Evolutionary conservation across 176 grass and related monocot genomes (phyloP).

Genomic region (Phoenix dactylifera): DNA sequence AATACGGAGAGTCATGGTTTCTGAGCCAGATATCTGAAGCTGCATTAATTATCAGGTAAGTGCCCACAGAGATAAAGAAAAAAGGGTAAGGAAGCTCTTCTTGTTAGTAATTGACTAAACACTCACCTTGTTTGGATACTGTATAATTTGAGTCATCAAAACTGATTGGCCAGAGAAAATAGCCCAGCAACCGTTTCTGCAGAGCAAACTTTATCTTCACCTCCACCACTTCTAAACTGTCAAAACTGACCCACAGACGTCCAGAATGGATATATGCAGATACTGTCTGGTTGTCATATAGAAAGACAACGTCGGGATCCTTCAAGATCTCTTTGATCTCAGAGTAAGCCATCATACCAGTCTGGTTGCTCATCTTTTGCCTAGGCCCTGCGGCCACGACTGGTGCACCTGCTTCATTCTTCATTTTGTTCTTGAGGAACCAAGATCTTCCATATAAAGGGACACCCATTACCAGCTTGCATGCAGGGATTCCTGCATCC

Average conservation of each 20-base stretch:
- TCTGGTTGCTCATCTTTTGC: slow-evolving; percentile 50
- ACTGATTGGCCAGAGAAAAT: slow-evolving; percentile 81
- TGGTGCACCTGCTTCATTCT: slow-evolving; percentile 43
- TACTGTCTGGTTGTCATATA: slow-evolving; percentile 51
- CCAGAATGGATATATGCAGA: slow-evolving; percentile 48
- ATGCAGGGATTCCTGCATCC: slow-evolving; percentile 55
- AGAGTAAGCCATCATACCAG: slow-evolving; percentile 60
- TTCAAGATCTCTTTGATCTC: slow-evolving; percentile 52
- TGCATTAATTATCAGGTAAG: slow-evolving; percentile 19
- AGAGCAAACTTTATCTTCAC: slow-evolving; percentile 65
- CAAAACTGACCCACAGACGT: slow-evolving; percentile 76
- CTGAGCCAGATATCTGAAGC: slow-evolving; percentile 47
- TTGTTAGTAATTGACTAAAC: background rate
- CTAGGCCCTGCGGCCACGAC: slow-evolving; percentile 53
- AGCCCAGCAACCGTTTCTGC: slow-evolving; percentile 34
- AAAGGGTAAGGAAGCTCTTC: background rate
- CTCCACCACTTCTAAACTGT: slow-evolving; percentile 44
- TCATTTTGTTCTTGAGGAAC: slow-evolving; percentile 69
- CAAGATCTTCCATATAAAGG: slow-evolving; percentile 63
- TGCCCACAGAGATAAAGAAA: background rate
- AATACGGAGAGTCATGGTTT: slow-evolving; percentile 20
- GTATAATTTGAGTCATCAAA: slow-evolving; percentile 63
- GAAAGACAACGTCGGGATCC: slow-evolving; percentile 11
- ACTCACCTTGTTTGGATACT: slow-evolving; percentile 49
- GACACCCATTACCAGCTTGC: slow-evolving; percentile 69